These are phyloP conservation scores for Kodamaea arcana DNA, from an alignment of 1,139 yeast genomes.

Conservation along the genomic window DNA sequence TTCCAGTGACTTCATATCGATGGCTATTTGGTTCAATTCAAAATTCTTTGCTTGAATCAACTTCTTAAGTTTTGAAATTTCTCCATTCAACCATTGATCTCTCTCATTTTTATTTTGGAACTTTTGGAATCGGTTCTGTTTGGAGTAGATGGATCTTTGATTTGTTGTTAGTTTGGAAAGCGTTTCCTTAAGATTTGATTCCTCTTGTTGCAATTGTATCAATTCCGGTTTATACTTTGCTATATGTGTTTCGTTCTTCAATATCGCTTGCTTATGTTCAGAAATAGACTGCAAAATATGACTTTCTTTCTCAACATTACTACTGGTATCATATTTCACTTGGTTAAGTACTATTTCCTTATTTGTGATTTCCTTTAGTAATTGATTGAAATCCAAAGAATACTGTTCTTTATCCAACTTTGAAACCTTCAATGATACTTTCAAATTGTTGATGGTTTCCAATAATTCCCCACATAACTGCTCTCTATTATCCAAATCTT, in stretches of 20 bases:
- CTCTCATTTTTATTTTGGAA: conserved; percentile 57
- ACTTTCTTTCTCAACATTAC: conserved; percentile 14
- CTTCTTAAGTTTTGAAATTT: conserved; percentile 21
- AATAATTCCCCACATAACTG: conserved; percentile 43
- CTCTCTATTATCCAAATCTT: conserved; percentile 48
- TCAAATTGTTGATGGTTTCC: conserved; percentile 40
- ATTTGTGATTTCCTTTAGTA: conserved; percentile 35
- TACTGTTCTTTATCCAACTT: conserved; percentile 50
- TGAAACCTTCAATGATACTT: conserved; percentile 35
- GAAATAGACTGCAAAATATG: conserved; percentile 15
- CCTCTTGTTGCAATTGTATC: conserved; percentile 35
- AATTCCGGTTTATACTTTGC: conserved; percentile 39
- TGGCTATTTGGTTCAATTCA: conserved; percentile 20
- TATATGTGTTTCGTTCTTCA: conserved; percentile 21
- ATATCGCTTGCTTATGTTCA: conserved; percentile 18
- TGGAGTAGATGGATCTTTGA: conserved; percentile 65
- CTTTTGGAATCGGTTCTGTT: conserved; percentile 66
- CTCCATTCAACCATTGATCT: conserved; percentile 59
- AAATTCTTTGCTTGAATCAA: conserved; percentile 20
- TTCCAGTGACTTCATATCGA: conserved; percentile 17
- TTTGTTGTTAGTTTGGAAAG: conserved; percentile 45
- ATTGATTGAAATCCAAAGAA: conserved; percentile 46
- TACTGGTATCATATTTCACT: conserved; percentile 16
- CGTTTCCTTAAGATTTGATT: conserved; percentile 34
- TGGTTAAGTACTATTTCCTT: conserved; percentile 40